Conservation (phyloP, 768 basidiomycete species). For the Pleurotus citrinopileatus region DNA sequence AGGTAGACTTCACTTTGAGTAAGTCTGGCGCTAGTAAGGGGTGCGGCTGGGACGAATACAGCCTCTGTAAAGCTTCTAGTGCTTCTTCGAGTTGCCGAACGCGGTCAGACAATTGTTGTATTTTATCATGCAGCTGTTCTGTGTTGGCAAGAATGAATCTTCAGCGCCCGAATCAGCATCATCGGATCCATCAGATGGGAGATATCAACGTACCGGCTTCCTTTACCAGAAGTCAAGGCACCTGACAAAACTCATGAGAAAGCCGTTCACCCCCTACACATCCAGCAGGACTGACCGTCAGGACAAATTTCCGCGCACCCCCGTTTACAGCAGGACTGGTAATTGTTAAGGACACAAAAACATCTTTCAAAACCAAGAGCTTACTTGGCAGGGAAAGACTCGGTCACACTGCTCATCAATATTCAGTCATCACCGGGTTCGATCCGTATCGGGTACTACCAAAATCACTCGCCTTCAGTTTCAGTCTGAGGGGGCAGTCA, state of each 20-base stretch:
- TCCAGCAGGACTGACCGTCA: constrained; percentile 37
- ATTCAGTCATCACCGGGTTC: constrained; percentile 8
- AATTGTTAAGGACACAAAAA: background rate
- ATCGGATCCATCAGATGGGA: constrained; percentile 11
- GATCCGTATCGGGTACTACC: background rate
- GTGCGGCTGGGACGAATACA: constrained; percentile 39
- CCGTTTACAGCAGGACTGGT: constrained; percentile 47
- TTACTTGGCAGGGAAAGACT: constrained; percentile 39
- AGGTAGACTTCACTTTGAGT: constrained; percentile 61
- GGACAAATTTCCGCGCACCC: constrained; percentile 68
- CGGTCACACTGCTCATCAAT: constrained; percentile 41
- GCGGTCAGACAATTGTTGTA: constrained; percentile 57
- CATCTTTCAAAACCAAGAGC: background rate
- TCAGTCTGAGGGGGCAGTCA: constrained; percentile 33
- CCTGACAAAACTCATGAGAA: constrained; percentile 29
- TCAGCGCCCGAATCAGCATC: constrained; percentile 13
- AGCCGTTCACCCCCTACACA: background rate
- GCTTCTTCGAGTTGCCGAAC: constrained; percentile 65
- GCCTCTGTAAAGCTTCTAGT: constrained; percentile 41
- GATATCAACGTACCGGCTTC: constrained; percentile 48
- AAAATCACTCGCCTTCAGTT: constrained; percentile 48
- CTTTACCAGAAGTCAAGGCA: constrained; percentile 58
- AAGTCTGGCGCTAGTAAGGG: constrained; percentile 59
- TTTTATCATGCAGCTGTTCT: constrained; percentile 63
- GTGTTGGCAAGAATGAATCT: constrained; percentile 71